These are phyloP conservation scores for Singerocomus inundabilis DNA, from an alignment of 1,284 basidiomycete species.

Conservation along the genomic window DNA sequence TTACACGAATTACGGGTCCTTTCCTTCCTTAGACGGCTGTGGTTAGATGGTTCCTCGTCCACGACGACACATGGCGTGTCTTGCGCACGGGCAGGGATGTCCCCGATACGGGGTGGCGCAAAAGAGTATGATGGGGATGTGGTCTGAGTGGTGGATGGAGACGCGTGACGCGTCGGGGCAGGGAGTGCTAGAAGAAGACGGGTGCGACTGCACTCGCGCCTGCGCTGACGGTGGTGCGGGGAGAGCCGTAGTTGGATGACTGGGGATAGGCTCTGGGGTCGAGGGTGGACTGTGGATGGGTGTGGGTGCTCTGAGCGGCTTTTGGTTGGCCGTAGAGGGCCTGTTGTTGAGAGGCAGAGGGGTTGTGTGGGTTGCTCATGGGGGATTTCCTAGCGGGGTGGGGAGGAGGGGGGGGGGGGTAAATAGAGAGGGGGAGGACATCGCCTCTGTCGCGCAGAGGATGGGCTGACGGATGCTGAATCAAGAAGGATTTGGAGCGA, in stretches of 20 bases:
- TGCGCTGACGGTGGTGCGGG: conserved; percentile 43
- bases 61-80: too few relatives aligned
- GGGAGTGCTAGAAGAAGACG: conserved; percentile 47
- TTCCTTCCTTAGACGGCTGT: conserved; percentile 20
- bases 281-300: conserved; percentile 21
- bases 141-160: too few relatives aligned
- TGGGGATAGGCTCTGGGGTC: conserved; percentile 30
- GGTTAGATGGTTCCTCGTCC: conserved; percentile 20
- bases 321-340: conserved; percentile 23
- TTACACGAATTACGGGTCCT: conserved; percentile 18
- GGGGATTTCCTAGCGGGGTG: conserved; percentile 10
- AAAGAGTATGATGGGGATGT: conserved; percentile 6
- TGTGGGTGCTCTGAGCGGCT: conserved; percentile 20
- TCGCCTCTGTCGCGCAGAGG: conserved; percentile 27
- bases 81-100: too few relatives aligned
- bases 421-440: conserved; percentile 33
- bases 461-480: conserved; percentile 20
- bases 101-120: conserved; percentile 1
- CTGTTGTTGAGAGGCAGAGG: conserved; percentile 33
- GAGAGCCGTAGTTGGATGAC: conserved; percentile 37
- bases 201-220: conserved; percentile 44
- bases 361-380: conserved; percentile 45
- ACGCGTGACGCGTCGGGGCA: not conserved
- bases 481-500: conserved; percentile 24
- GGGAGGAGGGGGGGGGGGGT: not conserved